Percentiles rank a stretch among this genome's conserved stretches.
These are phyloP conservation scores for Pythium sp. DNA, from an alignment of 352 stramenopile genomes.

Conservation along the genomic window DNA sequence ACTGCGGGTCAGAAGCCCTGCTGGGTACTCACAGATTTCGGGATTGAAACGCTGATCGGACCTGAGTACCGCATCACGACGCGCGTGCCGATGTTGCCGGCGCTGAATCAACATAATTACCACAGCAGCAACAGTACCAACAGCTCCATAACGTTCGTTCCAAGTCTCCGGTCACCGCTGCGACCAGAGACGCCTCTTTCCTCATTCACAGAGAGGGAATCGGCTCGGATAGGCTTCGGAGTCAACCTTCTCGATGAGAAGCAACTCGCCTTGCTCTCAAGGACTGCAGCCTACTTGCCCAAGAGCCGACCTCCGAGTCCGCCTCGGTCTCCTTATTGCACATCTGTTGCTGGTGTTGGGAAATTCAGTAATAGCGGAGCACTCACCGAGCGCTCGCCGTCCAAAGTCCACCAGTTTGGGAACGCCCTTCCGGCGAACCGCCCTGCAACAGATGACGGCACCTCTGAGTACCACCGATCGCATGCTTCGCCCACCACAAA, in stretches of 20 bases:
- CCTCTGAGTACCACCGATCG: not conserved
- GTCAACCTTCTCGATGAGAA: conserved; percentile 52
- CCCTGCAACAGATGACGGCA: conserved; percentile 8
- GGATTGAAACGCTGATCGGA: conserved; percentile 57
- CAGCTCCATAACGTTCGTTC: not conserved
- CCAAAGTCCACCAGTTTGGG: conserved; percentile 10
- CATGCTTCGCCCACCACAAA: not conserved
- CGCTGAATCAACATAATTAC: conserved; percentile 1
- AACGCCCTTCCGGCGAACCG: not conserved
- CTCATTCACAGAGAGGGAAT: conserved; percentile 37
- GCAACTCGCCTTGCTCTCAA: conserved; percentile 40
- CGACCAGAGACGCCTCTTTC: conserved; percentile 38
- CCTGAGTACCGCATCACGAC: conserved; percentile 62
- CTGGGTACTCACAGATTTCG: conserved; percentile 65
- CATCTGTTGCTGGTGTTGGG: not conserved
- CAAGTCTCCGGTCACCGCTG: conserved; percentile 22
- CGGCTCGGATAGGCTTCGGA: conserved; percentile 40
- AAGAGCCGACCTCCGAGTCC: conserved; percentile 29
- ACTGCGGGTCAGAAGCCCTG: conserved; percentile 53
- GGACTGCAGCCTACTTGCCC: conserved; percentile 33
- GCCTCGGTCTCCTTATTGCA: conserved; percentile 25
- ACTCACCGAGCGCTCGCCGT: conserved; percentile 12
- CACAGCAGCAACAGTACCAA: not conserved
- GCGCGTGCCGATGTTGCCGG: conserved; percentile 36
- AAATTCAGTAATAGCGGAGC: conserved; percentile 5